Evolutionary conservation across 768 basidiomycete species (phyloP).

Genomic region (Filobasidium floriforme): DNA sequence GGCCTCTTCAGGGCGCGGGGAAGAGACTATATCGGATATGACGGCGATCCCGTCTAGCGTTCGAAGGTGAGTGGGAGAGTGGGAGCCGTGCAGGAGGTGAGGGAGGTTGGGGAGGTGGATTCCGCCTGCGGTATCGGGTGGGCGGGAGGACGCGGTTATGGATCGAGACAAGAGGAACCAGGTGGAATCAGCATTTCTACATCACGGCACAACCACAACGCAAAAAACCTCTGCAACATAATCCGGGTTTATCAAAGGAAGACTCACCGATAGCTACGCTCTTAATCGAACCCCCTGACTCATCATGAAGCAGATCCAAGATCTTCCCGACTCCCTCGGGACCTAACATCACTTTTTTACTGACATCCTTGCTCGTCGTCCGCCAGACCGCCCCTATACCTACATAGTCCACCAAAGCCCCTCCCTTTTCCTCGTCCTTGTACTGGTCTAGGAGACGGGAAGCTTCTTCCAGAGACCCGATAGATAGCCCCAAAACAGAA

Average conservation of each 20-base stretch:
- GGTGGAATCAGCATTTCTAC: too few species aligned
- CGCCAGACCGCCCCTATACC: slow-evolving; percentile 79
- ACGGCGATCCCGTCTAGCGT: slow-evolving; percentile 75
- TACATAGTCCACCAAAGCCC: slow-evolving; percentile 73
- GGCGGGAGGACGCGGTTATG: too few species aligned
- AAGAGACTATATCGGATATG: slow-evolving; percentile 75
- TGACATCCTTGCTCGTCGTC: slow-evolving; percentile 64
- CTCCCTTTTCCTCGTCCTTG: too few species aligned
- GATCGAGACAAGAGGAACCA: background rate
- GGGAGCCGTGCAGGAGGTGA: slow-evolving; percentile 64
- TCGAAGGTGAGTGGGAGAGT: slow-evolving; percentile 53
- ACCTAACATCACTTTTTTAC: slow-evolving; percentile 60
- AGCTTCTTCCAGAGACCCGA: too few species aligned
- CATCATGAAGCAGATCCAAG: slow-evolving; percentile 51
- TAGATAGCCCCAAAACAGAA: slow-evolving; percentile 72
- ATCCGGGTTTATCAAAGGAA: background rate
- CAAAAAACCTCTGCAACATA: background rate
- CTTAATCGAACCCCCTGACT: background rate
- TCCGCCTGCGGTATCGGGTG: too few species aligned
- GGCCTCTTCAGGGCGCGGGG: slow-evolving; percentile 53
- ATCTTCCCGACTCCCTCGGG: slow-evolving; percentile 64
- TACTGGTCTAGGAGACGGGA: too few species aligned
- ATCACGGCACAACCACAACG: too few species aligned
- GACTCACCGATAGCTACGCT: slow-evolving; percentile 62
- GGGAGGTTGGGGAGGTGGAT: slow-evolving; percentile 72